These are phyloP conservation scores for Moesziomyces parantarcticus DNA, from an alignment of 1,284 basidiomycete species.

Conservation along the genomic window DNA sequence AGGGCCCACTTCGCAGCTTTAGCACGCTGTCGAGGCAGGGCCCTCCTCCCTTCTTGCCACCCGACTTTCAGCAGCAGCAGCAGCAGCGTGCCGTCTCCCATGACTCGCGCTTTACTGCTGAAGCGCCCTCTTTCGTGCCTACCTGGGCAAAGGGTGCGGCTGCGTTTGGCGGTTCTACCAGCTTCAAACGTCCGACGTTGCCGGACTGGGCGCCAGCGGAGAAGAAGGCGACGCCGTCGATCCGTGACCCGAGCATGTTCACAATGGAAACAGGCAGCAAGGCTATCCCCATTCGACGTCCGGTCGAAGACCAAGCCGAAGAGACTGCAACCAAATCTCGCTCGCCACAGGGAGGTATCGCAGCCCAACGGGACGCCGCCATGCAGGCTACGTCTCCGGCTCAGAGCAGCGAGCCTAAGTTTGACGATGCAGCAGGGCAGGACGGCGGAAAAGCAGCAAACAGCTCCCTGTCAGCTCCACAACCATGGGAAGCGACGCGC, in stretches of 20 bases:
- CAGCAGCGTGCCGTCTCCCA: constrained; percentile 36
- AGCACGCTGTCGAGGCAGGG: constrained; percentile 33
- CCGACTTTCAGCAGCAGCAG: constrained; percentile 11
- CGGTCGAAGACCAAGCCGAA: constrained; percentile 23
- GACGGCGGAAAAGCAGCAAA: constrained; percentile 15
- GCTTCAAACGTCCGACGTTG: constrained; percentile 43
- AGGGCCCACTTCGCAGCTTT: constrained; percentile 49
- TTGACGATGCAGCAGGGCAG: neutral
- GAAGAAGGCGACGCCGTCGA: constrained; percentile 9
- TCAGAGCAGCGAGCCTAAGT: neutral
- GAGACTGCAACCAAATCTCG: neutral
- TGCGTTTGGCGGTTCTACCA: constrained; percentile 10
- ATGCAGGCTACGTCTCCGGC: neutral
- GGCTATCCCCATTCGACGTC: constrained; percentile 52
- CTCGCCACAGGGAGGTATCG: constrained; percentile 1
- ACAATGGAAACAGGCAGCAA: constrained; percentile 33
- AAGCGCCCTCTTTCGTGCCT: constrained; percentile 55
- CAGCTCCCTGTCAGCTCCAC: constrained; percentile 12
- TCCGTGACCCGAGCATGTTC: constrained; percentile 35
- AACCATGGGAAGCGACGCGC: neutral
- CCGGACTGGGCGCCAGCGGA: constrained; percentile 37
- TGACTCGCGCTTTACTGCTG: constrained; percentile 36
- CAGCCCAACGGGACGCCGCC: neutral
- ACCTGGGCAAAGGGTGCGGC: constrained; percentile 34
- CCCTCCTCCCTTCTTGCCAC: constrained; percentile 47